Percentiles rank a stretch among this genome's conserved stretches.
Evolutionary conservation across 768 basidiomycete genomes (phyloP).

Genomic region (Hypholoma sublateritium): DNA sequence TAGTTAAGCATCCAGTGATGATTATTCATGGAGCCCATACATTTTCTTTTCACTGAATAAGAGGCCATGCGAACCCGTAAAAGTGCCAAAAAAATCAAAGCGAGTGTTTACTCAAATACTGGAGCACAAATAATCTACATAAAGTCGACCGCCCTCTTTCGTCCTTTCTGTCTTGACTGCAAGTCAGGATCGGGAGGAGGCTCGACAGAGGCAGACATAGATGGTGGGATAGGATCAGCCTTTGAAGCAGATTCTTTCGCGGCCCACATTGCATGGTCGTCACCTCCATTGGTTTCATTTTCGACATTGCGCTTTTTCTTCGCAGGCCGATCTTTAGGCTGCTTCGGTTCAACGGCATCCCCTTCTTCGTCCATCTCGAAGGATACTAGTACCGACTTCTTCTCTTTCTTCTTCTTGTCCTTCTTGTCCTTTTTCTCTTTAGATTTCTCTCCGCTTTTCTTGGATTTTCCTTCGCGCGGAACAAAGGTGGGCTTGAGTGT

Average conservation of each 20-base stretch:
- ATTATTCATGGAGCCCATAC: background rate
- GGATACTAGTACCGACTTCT: conserved; percentile 57
- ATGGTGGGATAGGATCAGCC: conserved; percentile 13
- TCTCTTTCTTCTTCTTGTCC: conserved; percentile 50
- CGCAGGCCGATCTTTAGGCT: conserved; percentile 39
- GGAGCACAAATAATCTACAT: conserved; percentile 40
- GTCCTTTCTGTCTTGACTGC: conserved; percentile 32
- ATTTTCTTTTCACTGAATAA: background rate
- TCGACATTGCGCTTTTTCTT: conserved; percentile 47
- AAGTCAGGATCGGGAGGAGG: conserved; percentile 19
- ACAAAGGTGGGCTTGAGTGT: conserved; percentile 91
- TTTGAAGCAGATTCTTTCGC: conserved; percentile 46
- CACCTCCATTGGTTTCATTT: conserved; percentile 28
- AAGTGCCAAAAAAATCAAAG: too few relatives aligned
- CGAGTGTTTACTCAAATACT: background rate
- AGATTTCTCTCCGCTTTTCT: conserved; percentile 53
- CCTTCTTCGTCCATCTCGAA: conserved; percentile 76
- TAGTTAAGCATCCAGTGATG: conserved; percentile 8
- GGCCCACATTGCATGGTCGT: conserved; percentile 66
- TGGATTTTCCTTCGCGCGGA: conserved; percentile 52
- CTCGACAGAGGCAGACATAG: conserved; percentile 18
- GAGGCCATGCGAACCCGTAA: too few relatives aligned
- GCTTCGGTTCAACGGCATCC: conserved; percentile 26
- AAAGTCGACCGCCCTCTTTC: conserved; percentile 77
- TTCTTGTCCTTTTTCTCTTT: conserved; percentile 47